Base-by-base conservation (phyloP, 75 land plant species). In the Larix kaempferi region DNA sequence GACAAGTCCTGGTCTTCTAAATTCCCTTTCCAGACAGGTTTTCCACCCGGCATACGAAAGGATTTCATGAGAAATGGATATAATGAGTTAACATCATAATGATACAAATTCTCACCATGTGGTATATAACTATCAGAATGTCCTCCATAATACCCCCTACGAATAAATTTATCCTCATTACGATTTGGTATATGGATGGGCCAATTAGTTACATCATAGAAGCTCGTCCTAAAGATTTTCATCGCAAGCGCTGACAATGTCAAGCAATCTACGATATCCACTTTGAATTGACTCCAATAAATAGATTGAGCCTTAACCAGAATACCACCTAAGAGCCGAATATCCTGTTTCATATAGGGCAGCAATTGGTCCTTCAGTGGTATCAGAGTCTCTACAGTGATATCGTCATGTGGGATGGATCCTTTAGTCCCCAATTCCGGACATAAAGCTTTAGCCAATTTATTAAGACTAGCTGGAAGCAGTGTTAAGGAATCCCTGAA, bases 211-310 rank as follows among this genome's bases (percentile, higher is more conserved):
- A 0, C 8, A 62, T 62, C 26, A 3, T 62, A 62, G 3, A 2
- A 25, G 3, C 22, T 62, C 64, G 3, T 62, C 1, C 26, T 0
- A 62, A 1, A 62, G 0, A 62, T 62, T 21, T 0, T 17, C 6
- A 62, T 62, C 1, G 16, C 64, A 0, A 17, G 22, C 17, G 64
- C 22, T 62, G 59, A 74, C 59, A 74, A 55, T 15, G 76, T 74
- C 71, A 78, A 33, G 72, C 21, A 54, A 78, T 78, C 52, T 19
- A 39, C 56, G 55, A 63, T 66, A 78, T 78, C 79, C 15, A 78
- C 66, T 12, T 55, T 0, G 33, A 29, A 29, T 1, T 29, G 33
- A 62, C 8, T 22, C 79, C 71, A 67, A 78, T 78, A 52, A 63
- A 63, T 78, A 3, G 66, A 52, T 63, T 78, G 56, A 21, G 73